A percentile compares a stretch with the other conserved stretches of the same genome.
Conservation (phyloP, 2,329 filamentous ascomycete genomes). For the Exophiala sideris region DNA sequence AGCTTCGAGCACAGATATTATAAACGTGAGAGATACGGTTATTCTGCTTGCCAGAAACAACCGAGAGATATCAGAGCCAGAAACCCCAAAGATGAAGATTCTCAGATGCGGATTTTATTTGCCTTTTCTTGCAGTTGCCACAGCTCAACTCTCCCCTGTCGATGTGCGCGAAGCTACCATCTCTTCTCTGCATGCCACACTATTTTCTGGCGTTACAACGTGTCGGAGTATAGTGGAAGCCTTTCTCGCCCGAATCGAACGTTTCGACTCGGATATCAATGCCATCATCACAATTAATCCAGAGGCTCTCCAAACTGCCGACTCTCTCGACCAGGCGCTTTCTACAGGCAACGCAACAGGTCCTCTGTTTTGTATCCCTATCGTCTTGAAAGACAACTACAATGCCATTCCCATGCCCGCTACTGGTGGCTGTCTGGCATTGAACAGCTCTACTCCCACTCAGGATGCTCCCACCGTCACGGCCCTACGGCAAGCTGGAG, state of each 20-base stretch:
- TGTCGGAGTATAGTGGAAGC: constrained; percentile 54
- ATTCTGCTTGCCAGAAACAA: not conserved
- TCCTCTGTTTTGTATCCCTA: constrained; percentile 58
- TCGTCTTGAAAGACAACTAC: constrained; percentile 64
- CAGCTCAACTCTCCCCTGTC: constrained; percentile 33
- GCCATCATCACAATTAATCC: constrained; percentile 56
- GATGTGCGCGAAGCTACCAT: constrained; percentile 60
- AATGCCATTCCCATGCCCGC: constrained; percentile 56
- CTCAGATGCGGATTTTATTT: not conserved
- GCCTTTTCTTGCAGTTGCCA: constrained; percentile 3
- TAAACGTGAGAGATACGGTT: not conserved
- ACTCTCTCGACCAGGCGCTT: constrained; percentile 44
- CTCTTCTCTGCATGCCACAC: constrained; percentile 52
- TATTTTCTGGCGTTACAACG: constrained; percentile 52
- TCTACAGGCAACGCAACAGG: constrained; percentile 49
- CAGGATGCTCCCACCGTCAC: constrained; percentile 51
- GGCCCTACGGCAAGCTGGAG: constrained; percentile 51
- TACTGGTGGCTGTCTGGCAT: constrained; percentile 52
- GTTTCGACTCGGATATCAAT: constrained; percentile 56
- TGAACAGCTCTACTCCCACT: constrained; percentile 47
- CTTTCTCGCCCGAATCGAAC: constrained; percentile 57
- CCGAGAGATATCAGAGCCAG: not conserved
- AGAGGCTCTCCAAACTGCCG: constrained; percentile 47
- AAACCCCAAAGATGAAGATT: not conserved
- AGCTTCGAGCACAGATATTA: not conserved